A percentile compares a stretch with the other conserved stretches of the same genome.
Conservation (phyloP, 352 stramenopile genomes). For the Phytophthora palmivora region DNA sequence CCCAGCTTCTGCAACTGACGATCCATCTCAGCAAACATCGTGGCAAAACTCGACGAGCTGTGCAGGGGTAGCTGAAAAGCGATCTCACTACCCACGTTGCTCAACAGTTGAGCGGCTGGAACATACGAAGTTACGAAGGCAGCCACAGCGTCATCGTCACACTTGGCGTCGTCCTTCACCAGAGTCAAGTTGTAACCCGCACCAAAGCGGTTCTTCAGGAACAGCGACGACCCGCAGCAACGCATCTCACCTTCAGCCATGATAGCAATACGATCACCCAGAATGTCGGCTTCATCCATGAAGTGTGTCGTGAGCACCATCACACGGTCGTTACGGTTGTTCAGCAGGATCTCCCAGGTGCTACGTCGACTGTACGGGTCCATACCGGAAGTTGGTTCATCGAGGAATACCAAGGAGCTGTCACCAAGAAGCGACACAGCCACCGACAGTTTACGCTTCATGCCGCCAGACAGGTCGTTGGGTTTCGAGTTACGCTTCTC, state of each 20-base stretch:
- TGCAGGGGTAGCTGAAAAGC: too few species aligned
- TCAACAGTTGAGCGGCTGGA: constrained; percentile 47
- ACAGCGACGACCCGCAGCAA: constrained; percentile 72
- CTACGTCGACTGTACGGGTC: constrained; percentile 95
- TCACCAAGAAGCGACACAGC: constrained; percentile 86
- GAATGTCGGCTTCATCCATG: constrained; percentile 91
- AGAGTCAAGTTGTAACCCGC: constrained; percentile 71
- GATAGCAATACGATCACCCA: constrained; percentile 82
- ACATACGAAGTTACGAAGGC: constrained; percentile 41
- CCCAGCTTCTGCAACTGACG: constrained; percentile 35
- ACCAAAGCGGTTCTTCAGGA: constrained; percentile 74
- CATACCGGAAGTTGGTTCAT: constrained; percentile 94
- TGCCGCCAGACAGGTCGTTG: constrained; percentile 80
- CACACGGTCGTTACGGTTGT: constrained; percentile 9
- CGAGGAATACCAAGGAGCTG: constrained; percentile 83
- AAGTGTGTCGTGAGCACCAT: constrained; percentile 93
- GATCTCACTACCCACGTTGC: too few species aligned
- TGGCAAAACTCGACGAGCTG: constrained; percentile 48
- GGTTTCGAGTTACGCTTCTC: constrained; percentile 55
- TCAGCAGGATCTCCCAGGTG: constrained; percentile 77
- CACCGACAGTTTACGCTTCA: constrained; percentile 91
- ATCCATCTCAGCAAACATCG: constrained; percentile 69
- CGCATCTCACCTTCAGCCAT: constrained; percentile 77
- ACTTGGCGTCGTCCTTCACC: too few species aligned
- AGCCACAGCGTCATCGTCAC: constrained; percentile 28